Evolutionary conservation across 2,329 filamentous ascomycete genomes (phyloP).

Genomic region (Echinosphaeria canescens): DNA sequence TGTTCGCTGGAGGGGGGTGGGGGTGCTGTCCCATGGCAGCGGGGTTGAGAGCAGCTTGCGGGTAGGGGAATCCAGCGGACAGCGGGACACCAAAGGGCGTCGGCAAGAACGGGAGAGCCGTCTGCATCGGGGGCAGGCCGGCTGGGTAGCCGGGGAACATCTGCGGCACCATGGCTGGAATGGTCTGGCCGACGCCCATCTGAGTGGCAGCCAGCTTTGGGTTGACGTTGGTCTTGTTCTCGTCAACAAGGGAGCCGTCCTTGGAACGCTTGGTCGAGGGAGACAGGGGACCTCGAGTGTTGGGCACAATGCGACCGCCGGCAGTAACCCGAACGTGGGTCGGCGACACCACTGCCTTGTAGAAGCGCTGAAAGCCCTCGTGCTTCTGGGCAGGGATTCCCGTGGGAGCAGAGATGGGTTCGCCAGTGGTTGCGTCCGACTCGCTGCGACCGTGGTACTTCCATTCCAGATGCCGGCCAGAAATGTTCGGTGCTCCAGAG

Average conservation of each 20-base stretch:
- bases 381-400: constrained; percentile 30
- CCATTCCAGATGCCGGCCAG: too few relatives aligned
- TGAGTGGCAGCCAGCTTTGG: constrained; percentile 1
- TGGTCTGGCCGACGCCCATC: constrained; percentile 3
- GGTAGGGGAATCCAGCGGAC: constrained; percentile 7
- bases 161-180: constrained; percentile 7
- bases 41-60: too few relatives aligned
- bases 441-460: constrained; percentile 22
- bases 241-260: constrained; percentile 10
- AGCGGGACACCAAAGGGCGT: constrained; percentile 17
- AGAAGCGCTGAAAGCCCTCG: constrained; percentile 46
- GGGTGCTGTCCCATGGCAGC: not conserved
- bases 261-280: constrained; percentile 26
- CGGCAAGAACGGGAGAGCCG: constrained; percentile 15
- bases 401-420: constrained; percentile 29
- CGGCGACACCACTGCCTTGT: constrained; percentile 44
- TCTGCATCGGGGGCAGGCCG: constrained; percentile 10
- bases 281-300: constrained; percentile 30
- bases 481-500: too few relatives aligned
- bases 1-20: constrained; percentile 3
- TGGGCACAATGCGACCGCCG: constrained; percentile 44
- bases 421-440: constrained; percentile 17
- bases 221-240: not conserved
- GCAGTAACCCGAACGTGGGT: constrained; percentile 46
- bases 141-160: constrained; percentile 9